A percentile compares a stretch with the other conserved stretches of the same genome.
Conservation (phyloP, 2,329 filamentous ascomycete species). For the Curvularia eragrostidis region DNA sequence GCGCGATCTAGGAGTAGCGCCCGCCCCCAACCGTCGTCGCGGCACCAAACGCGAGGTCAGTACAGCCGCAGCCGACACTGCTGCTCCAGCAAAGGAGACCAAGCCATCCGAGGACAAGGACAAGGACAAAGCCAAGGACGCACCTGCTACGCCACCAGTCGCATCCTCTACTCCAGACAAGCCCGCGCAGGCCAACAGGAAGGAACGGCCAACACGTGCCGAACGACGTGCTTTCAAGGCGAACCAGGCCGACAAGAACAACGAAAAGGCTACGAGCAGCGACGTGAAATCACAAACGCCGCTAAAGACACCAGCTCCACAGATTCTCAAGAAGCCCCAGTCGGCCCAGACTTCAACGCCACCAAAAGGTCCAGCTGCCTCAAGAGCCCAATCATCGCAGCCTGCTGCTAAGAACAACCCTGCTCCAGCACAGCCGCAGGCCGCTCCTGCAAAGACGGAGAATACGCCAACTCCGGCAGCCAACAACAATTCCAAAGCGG, state of each 20-base stretch:
- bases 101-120: conserved; percentile 36
- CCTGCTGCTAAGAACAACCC: conserved; percentile 31
- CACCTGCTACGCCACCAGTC: conserved; percentile 21
- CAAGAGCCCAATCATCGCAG: conserved; percentile 39
- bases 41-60: conserved; percentile 49
- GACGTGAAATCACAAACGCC: conserved; percentile 36
- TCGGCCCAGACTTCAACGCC: conserved; percentile 29
- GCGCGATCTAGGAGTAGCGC: conserved; percentile 64
- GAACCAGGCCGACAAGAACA: conserved; percentile 43
- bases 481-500: conserved; percentile 14
- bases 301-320: conserved; percentile 41
- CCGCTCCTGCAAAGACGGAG: conserved; percentile 25
- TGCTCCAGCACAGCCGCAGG: conserved; percentile 25
- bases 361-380: conserved; percentile 42
- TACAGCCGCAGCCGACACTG: conserved; percentile 27
- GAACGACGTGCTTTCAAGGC: conserved; percentile 50
- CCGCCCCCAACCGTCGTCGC: conserved; percentile 52
- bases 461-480: conserved; percentile 14
- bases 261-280: conserved; percentile 30
- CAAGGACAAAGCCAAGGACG: conserved; percentile 43
- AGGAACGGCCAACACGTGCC: conserved; percentile 48
- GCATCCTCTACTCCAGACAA: conserved; percentile 35
- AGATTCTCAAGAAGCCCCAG: conserved; percentile 52
- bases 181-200: conserved; percentile 41
- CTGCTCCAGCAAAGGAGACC: conserved; percentile 35